Evolutionary conservation across 2,329 filamentous ascomycete genomes (phyloP), one percentile per base, ranked within the genome.

Genomic region (Colletotrichum orbiculare): DNA sequence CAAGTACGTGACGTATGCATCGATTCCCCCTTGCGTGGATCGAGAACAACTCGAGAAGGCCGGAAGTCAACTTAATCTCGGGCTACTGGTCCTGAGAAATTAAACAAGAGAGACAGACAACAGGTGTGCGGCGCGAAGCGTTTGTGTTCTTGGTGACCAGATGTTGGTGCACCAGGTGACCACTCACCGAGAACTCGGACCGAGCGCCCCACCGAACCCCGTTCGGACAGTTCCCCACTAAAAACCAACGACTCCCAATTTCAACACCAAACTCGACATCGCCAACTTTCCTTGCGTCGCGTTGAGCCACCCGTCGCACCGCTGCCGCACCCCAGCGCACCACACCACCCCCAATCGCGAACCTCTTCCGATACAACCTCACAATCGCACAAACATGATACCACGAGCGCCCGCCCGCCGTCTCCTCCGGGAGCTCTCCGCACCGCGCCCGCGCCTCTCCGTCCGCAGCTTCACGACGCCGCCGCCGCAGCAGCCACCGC

Each of bases 381-480:
- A 62, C 12, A 38, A 25, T 6, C 10, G n/a, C 7, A 37, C 55
- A 17, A 45, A 41, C 33, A 66, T 66, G 64, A 57, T 64, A 59
- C 39, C 64, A 42, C 48, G 64, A 49, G 33, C 48, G n/a, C 15
- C 54, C 11, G n/a, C 54, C 6, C 50, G 66, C 43, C 43, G 49
- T 35, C 49, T 67, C 58, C 59, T 67, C 3, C 64, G 59, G 54
- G 66, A 64, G 35, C 42, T 64, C 15, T 42, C 54, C 61, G 49
- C 64, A 13, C 13, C 47, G 39, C 54, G 33, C 56, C 4, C 62
- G 54, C 48, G 46, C 49, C 41, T 35, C 13, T 48, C 37, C 50
- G 12, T 47, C 50, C 66, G 57, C 15, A 46, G 49, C 47, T 57
- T 67, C 25, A 35, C 66, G 13, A 55, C 66, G 8, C 62, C 62